Evolutionary conservation across 2,329 filamentous ascomycete species (phyloP), one percentile per base, ranked within the genome.

Genomic region (Cryphonectria carpinicola): DNA sequence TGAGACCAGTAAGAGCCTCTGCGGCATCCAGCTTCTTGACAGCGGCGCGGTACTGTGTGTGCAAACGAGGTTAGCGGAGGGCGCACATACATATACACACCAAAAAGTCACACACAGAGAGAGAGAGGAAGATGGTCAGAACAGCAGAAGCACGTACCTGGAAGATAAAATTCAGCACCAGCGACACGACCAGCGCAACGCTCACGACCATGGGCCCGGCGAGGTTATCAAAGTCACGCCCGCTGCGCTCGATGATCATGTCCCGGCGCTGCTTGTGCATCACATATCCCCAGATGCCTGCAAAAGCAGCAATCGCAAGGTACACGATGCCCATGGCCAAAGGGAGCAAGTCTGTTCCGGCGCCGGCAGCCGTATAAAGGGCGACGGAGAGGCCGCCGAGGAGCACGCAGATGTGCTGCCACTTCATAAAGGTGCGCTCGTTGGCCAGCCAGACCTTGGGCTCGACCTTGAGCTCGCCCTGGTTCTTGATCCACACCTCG

Each of bases 391-490:
- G 83, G 32, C 91, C 90, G 52, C 94, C 95, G 35, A 99, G 89
- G 19, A 99, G 86, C 65, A 99, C 89, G 73, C 90, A 92, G 77
- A 99, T 94, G 80, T 98, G 95, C 84, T 98, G 93, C 96, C 96
- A 99, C 81, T 98, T 98, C 81, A 99, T 91, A 79, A 98, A 99
- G 0, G 96, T 99, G 73, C 96, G 92, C 83, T 99, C 95, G 81
- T 99, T 99, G 68, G 96, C 96, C 70, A 99, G 90, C 95, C 96
- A 99, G 41, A 99, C 95, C 82, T 99, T 99, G 73, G 94, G 94
- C 83, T 99, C 96, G 70, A 99, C 94, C 78, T 94, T 92, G 74
- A 98, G 88, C 49, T 94, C 93, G 3, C 96, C 95, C 46, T 92
- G 88, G 81, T 99, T 97, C 84, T 99, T 99, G 85, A 99, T 93